Base-by-base conservation (phyloP, 192 early-diverging fungal species). In the Paraglomus brasilianum region DNA sequence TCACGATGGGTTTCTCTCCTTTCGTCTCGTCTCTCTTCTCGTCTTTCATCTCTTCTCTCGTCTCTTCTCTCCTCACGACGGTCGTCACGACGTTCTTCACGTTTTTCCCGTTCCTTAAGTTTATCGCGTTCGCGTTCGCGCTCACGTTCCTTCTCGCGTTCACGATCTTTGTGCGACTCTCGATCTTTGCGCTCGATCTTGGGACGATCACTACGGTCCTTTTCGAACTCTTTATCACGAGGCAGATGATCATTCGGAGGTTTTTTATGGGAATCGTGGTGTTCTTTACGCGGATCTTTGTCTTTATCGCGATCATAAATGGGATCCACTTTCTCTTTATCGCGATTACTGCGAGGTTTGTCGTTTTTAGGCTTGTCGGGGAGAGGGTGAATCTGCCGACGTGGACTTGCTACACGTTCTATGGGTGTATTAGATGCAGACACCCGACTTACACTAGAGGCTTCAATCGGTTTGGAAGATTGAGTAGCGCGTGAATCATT, bases 331-430 rank as follows among this genome's bases (percentile, higher is more conserved):
- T 30, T 30, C 30, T 30, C 30, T 30, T 30, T 30, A 30, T 30
- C 30, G 30, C 30, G 30, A 30, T 1, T 30, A 30, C 30, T 30
- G 30, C 30, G 30, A 30, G 30, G 30, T 56, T 56, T 14, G 13
- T 49, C 53, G 17, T 17, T 17, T 56, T 56, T 56, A 11, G 53
- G 53, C 36, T 56, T 56, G 17, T 56, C 36, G 11, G 53, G 53
- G 11, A 56, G 53, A 1, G 53, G 53, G 4, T 56, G 53, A 11
- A 56, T 10, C 53, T 30, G 17, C 21, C 19, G 10, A 21, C 53
- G 19, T 19, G 53, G 11, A 4, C 36, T 56, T 56, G 53, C 10
- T 10, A 21, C 53, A 21, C 11, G 11, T 10, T 11, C 11, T 19
- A 30, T 11, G 9, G 53, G 53, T 56, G 15, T 1, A 56, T 1